A percentile compares a stretch with the other conserved stretches of the same genome.
phyloP scores from a whole-genome alignment of 176 grass and related monocot genomes.

The Cymbopogon citratus region DNA sequence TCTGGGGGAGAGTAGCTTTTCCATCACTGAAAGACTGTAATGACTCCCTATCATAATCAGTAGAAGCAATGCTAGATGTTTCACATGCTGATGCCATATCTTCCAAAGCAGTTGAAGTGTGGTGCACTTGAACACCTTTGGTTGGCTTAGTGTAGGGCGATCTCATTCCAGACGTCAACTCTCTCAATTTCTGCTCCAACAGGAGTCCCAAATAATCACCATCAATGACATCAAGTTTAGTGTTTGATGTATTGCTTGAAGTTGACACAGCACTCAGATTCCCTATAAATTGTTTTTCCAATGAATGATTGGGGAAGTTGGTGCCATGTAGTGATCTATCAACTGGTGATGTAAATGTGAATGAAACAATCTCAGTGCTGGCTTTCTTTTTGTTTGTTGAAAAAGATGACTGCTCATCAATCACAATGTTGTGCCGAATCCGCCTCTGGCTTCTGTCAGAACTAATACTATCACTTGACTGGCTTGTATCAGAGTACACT shows the following conservation, averaged over 20 bases:
- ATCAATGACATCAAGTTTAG: slow-evolving; percentile 46
- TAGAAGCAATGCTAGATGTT: slow-evolving; percentile 43
- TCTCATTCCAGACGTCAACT: slow-evolving; percentile 49
- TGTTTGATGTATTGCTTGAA: slow-evolving; percentile 25
- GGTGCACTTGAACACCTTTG: slow-evolving; percentile 26
- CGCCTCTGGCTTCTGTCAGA: slow-evolving; percentile 48
- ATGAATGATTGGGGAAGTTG: slow-evolving; percentile 25
- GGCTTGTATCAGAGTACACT: slow-evolving; percentile 33
- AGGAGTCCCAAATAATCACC: slow-evolving; percentile 79
- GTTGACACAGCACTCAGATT: slow-evolving; percentile 20
- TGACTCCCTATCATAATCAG: slow-evolving; percentile 48
- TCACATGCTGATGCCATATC: slow-evolving; percentile 38
- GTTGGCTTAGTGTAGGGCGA: slow-evolving; percentile 56
- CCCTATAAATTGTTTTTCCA: slow-evolving; percentile 25
- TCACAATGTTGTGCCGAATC: slow-evolving; percentile 77
- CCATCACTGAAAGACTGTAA: slow-evolving; percentile 47
- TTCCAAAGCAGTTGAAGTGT: slow-evolving; percentile 27
- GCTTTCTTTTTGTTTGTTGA: slow-evolving; percentile 47
- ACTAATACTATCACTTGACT: slow-evolving; percentile 29
- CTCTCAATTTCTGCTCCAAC: slow-evolving; percentile 83
- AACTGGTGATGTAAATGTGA: slow-evolving; percentile 90
- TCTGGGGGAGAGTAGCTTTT: neutral
- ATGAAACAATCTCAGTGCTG: slow-evolving; percentile 82
- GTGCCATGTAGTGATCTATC: slow-evolving; percentile 46
- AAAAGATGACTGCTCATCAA: slow-evolving; percentile 58